Percentiles rank a stretch among this genome's conserved stretches.
These are phyloP conservation scores for Cytospora schulzeri DNA, from an alignment of 2,329 filamentous ascomycete genomes.

Conservation along the genomic window DNA sequence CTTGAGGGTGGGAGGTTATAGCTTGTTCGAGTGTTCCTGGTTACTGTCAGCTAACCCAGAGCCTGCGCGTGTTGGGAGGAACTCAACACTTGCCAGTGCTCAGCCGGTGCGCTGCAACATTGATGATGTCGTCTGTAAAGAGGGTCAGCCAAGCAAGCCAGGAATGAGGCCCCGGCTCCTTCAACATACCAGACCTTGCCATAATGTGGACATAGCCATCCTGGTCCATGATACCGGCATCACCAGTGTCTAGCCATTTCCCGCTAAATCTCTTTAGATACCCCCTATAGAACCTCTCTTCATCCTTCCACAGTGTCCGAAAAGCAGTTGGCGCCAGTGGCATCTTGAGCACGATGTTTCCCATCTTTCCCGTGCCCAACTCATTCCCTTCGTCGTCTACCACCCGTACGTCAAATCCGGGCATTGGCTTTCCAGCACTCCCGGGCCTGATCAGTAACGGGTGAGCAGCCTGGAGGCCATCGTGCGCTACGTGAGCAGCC, in stretches of 20 bases:
- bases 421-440: conserved; percentile 87
- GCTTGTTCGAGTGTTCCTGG: conserved; percentile 86
- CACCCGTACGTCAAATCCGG: conserved; percentile 83
- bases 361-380: conserved; percentile 74
- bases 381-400: conserved; percentile 80
- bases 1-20: conserved; percentile 74
- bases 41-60: conserved; percentile 16
- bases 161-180: background rate
- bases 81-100: conserved; percentile 67
- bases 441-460: conserved; percentile 74
- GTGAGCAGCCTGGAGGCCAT: conserved; percentile 43
- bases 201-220: conserved; percentile 69
- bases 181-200: conserved; percentile 47
- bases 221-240: conserved; percentile 82
- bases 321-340: conserved; percentile 87
- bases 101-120: conserved; percentile 90
- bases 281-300: conserved; percentile 80
- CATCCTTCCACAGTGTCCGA: conserved; percentile 82
- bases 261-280: conserved; percentile 83
- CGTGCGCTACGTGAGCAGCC: conserved; percentile 50
- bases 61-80: background rate
- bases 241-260: conserved; percentile 87
- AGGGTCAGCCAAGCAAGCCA: conserved; percentile 46
- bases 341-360: conserved; percentile 84
- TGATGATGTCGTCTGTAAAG: conserved; percentile 78